Evolutionary conservation across 768 basidiomycete species (phyloP).

Genomic region (Suillus spraguei): DNA sequence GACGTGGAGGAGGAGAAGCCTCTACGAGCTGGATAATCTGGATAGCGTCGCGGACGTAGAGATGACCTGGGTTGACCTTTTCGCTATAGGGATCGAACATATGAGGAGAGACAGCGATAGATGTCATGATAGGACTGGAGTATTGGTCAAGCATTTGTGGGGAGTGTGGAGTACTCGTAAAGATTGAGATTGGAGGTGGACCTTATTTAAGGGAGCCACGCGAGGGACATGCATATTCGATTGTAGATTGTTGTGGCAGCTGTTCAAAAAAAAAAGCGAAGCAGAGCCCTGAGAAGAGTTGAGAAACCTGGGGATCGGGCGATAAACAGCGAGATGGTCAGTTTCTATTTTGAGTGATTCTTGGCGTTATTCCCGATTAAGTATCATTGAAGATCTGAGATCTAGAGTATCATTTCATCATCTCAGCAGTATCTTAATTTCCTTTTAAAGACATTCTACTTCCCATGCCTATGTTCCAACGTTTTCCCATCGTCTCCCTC

Average conservation of each 20-base stretch:
- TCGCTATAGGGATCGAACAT: constrained; percentile 31
- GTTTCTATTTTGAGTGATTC: constrained; percentile 14
- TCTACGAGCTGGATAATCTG: constrained; percentile 80
- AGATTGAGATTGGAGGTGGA: constrained; percentile 18
- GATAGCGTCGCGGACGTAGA: constrained; percentile 46
- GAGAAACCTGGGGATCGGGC: constrained; percentile 23
- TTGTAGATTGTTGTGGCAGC: constrained; percentile 19
- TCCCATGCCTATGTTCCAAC: constrained; percentile 17
- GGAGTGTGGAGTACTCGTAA: constrained; percentile 24
- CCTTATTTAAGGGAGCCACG: constrained; percentile 32
- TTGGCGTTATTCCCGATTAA: constrained; percentile 8
- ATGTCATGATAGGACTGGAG: constrained; percentile 24
- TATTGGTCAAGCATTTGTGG: constrained; percentile 30
- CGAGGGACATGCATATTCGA: constrained; percentile 23
- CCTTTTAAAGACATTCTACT: constrained; percentile 2
- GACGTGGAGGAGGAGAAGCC: constrained; percentile 55
- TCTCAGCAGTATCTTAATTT: constrained; percentile 7
- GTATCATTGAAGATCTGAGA: constrained; percentile 11
- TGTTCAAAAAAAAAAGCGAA: constrained; percentile 22
- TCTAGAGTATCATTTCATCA: constrained; percentile 1
- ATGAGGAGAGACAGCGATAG: constrained; percentile 20
- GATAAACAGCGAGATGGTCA: constrained; percentile 25
- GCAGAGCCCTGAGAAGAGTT: constrained; percentile 19
- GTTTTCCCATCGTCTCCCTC: constrained; percentile 24
- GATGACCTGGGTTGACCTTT: constrained; percentile 41